Evolutionary conservation across 495 filamentous ascomycete genomes (phyloP).

Genomic region (Talaromyces nanjingensis): DNA sequence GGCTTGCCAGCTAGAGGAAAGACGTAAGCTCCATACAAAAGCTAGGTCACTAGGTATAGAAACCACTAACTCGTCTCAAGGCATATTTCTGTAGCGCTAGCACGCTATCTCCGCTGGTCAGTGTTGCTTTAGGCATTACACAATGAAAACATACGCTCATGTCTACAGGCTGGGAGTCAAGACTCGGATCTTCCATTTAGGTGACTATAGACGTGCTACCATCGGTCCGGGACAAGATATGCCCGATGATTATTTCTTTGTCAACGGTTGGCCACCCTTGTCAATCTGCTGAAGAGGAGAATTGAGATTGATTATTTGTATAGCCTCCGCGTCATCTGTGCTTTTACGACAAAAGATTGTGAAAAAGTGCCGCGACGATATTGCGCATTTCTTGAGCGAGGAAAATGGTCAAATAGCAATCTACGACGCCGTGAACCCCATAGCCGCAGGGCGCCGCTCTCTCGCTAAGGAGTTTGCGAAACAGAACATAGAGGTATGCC

Average conservation of each 20-base stretch:
- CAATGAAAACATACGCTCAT: conserved; percentile 14
- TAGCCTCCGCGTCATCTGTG: conserved; percentile 77
- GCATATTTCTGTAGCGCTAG: conserved; percentile 91
- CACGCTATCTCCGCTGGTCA: conserved; percentile 90
- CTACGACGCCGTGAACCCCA: conserved; percentile 97
- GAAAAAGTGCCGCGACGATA: conserved; percentile 95
- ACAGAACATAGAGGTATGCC: conserved; percentile 77
- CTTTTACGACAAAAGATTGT: conserved; percentile 92
- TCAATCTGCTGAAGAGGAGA: background rate
- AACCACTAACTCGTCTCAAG: conserved; percentile 30
- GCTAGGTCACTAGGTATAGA: conserved; percentile 2
- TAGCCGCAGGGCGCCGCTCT: conserved; percentile 72
- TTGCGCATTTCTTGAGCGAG: conserved; percentile 90
- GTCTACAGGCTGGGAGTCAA: conserved; percentile 83
- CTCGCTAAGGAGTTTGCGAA: conserved; percentile 95
- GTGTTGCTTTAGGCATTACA: conserved; percentile 17
- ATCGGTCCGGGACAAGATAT: conserved; percentile 81
- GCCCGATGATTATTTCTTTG: conserved; percentile 95
- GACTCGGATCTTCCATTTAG: conserved; percentile 93
- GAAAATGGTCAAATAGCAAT: conserved; percentile 98
- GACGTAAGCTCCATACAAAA: conserved; percentile 55
- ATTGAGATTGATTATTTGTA: too few species aligned
- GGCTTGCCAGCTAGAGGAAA: conserved; percentile 94
- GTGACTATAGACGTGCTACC: conserved; percentile 90
- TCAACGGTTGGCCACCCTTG: conserved; percentile 54